Evolutionary conservation across 2,329 filamentous ascomycete genomes (phyloP), one percentile per base, ranked within the genome.

Genomic region (Thyridium curvatum): DNA sequence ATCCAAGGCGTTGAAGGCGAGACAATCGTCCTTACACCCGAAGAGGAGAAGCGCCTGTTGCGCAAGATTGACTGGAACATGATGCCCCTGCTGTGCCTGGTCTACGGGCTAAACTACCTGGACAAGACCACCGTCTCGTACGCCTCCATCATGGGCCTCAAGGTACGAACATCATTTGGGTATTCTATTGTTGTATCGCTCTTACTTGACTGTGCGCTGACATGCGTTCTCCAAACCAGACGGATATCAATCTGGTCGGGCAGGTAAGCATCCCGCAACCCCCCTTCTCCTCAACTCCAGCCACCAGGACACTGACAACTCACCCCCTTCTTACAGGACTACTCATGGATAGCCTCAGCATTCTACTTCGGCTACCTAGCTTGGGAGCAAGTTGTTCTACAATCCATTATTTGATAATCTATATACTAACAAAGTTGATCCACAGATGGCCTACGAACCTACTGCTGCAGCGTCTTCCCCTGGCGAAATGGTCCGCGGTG

Each of bases 401-500:
- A n/a, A n/a, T n/a, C n/a, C n/a, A n/a, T n/a, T n/a, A n/a, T n/a
- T n/a, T n/a, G n/a, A n/a, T n/a, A n/a, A n/a, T n/a, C n/a, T n/a
- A n/a, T n/a, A n/a, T n/a, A n/a, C n/a, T n/a, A n/a, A n/a, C n/a
- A n/a, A n/a, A n/a, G n/a, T n/a, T n/a, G n/a, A n/a, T n/a, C n/a
- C n/a, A n/a, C n/a, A n/a, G n/a, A n/a, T 26, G 21, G 21, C 21
- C 21, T 26, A 83, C 79, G 2, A 81, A 72, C 50, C 70, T 75
- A 12, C 66, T 85, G 18, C 65, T 85, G 12, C 81, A 84, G 55
- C 64, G 71, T 2, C 58, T 84, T 2, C 81, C 81, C 0, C 57
- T 84, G 7, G 81, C 76, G 1, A 84, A 84, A 52, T 84, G 82
- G 56, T 80, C 74, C 2, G 77, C 76, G 0, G 67, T 72, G 44